Evolutionary conservation across 164 flowering plant species (phyloP).

Genomic region (Malania oleifera): DNA sequence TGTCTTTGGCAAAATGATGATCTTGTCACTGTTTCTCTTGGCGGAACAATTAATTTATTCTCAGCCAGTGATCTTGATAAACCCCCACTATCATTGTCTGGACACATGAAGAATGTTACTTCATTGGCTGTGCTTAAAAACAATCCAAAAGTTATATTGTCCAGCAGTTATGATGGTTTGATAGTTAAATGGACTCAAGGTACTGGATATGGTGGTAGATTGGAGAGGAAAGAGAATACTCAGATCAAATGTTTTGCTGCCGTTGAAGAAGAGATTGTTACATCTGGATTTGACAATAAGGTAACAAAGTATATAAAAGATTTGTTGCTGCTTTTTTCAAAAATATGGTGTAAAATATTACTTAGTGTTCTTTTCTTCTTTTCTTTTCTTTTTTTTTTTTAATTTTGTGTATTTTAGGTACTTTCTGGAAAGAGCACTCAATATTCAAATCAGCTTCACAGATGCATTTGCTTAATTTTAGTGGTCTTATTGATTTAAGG

Average conservation of each 20-base stretch:
- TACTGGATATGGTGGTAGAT: conserved; percentile 67
- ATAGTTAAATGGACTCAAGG: conserved; percentile 90
- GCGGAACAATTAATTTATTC: conserved; percentile 71
- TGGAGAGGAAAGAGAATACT: conserved; percentile 67
- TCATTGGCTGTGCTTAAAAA: conserved; percentile 57
- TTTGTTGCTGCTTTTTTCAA: not conserved
- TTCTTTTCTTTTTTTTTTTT: too few species aligned
- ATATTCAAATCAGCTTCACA: too few species aligned
- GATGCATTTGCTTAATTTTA: too few species aligned
- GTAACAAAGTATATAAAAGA: conserved; percentile 25
- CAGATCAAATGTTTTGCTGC: conserved; percentile 87
- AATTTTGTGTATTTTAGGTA: too few species aligned
- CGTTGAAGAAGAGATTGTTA: conserved; percentile 65
- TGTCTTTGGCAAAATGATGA: conserved; percentile 92
- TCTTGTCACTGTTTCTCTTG: conserved; percentile 88
- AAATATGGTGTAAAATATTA: too few species aligned
- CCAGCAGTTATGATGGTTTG: conserved; percentile 91
- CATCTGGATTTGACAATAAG: conserved; percentile 90
- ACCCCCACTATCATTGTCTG: conserved; percentile 60
- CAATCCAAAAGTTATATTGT: conserved; percentile 51
- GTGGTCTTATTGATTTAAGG: too few species aligned
- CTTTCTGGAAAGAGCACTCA: too few species aligned
- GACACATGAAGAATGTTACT: conserved; percentile 81
- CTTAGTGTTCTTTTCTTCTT: too few species aligned
- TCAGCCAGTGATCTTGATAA: conserved; percentile 83